Base-by-base conservation (phyloP, 1,284 basidiomycete species). In the Pseudozyma flocculosa region DNA sequence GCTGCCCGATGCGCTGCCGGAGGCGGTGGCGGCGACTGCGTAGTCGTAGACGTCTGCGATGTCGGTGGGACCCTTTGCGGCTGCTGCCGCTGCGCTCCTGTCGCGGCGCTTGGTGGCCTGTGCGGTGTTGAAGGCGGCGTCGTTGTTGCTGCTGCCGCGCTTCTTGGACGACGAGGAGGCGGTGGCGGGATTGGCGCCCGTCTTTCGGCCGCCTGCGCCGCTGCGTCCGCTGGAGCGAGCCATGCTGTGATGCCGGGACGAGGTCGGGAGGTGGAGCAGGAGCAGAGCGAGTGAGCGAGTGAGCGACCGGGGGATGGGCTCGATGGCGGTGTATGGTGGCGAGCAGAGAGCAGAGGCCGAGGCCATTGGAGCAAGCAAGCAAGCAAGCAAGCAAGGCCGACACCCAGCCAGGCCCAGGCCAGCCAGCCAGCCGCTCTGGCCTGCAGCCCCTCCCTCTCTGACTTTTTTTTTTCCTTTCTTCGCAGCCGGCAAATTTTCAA, bases 1-100 rank as follows among this genome's bases (percentile, higher is more conserved):
- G 3, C 41, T 30, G 42, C 51, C 42, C 24, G 61, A 15, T 24
- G 14, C 45, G 43, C 62, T 34, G 17, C 17, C 3, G 22, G 29
- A 13, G 15, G 45, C 17, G 23, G 34, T 40, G 13, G 8, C 3
- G 24, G 45, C 37, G 15, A 45, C 51, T 4, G 48, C 53, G 40
- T 36, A 55, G 18, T 63, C 58, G 45, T 60, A 63, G 15, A 63
- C 58, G 42, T 63, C 61, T n/a, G 50, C 40, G 21, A 61, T 46
- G 39, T 24, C 36, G 13, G 21, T 36, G 4, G 52, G 59, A n/a
- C 7, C 43, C 17, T 24, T 11, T 9, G 15, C 5, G 26, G 26
- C 26, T 29, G 26, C 11, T 29, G 26, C n/a, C n/a, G 11, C 26
- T 29, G 26, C 26, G 26, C 26, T 29, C 11, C n/a, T n/a, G n/a